A percentile compares a stretch with the other conserved stretches of the same genome.
phyloP scores from a whole-genome alignment of 352 stramenopile species.

The Phytophthora pisi region DNA sequence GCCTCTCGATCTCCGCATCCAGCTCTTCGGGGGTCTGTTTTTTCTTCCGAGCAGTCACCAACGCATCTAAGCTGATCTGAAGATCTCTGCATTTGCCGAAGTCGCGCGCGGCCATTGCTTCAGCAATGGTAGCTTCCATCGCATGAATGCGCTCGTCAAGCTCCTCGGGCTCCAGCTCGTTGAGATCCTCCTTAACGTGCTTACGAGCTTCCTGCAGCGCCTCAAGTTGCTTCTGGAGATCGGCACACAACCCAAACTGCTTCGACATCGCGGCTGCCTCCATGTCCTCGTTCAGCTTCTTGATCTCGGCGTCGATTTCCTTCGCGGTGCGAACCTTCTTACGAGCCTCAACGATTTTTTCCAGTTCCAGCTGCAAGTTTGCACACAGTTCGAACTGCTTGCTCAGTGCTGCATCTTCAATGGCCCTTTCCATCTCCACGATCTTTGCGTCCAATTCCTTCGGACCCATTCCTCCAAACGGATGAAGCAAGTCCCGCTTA shows the following conservation, averaged over 20 bases:
- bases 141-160: constrained; percentile 80
- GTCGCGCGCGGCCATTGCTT: constrained; percentile 78
- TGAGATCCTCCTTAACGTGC: constrained; percentile 84
- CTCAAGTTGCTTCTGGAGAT: constrained; percentile 83
- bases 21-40: constrained; percentile 87
- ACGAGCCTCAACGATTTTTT: constrained; percentile 79
- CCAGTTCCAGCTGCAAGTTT: constrained; percentile 83
- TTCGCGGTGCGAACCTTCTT: constrained; percentile 89
- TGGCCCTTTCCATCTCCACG: constrained; percentile 73
- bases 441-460: constrained; percentile 86
- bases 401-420: constrained; percentile 74
- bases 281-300: constrained; percentile 78
- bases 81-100: constrained; percentile 82
- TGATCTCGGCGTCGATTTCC: constrained; percentile 84
- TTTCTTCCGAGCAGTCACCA: constrained; percentile 80
- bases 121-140: constrained; percentile 70
- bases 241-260: constrained; percentile 81
- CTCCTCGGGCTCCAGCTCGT: constrained; percentile 84
- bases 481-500: constrained; percentile 76
- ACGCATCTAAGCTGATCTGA: constrained; percentile 68
- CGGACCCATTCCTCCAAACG: constrained; percentile 75
- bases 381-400: constrained; percentile 89
- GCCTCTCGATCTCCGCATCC: constrained; percentile 72
- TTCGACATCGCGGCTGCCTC: constrained; percentile 74
- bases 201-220: constrained; percentile 76